phyloP scores from a whole-genome alignment of 1,139 yeast genomes.

The Diutina scorzettiae region DNA sequence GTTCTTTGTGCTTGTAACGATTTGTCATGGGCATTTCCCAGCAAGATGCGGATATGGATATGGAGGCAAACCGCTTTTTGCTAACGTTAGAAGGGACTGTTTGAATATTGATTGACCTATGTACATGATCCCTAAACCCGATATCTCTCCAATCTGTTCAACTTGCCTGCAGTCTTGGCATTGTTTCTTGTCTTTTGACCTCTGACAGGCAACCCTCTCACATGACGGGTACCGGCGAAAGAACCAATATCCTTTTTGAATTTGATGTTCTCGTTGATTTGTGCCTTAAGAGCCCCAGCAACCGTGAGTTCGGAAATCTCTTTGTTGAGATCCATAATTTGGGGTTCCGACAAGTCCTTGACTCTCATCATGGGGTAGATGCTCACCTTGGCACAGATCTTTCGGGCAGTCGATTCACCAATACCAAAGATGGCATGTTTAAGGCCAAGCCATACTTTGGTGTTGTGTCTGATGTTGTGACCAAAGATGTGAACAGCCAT shows the following conservation, averaged over 20 bases:
- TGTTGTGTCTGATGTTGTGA: conserved; percentile 49
- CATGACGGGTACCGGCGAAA: conserved; percentile 83
- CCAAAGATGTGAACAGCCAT: conserved; percentile 76
- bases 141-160: conserved; percentile 63
- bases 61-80: no score
- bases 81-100: no score
- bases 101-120: no score
- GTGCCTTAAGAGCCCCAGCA: conserved; percentile 75
- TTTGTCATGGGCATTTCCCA: no score
- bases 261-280: conserved; percentile 67
- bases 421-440: conserved; percentile 79
- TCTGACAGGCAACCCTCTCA: conserved; percentile 77
- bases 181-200: conserved; percentile 92
- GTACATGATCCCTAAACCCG: conserved; percentile 1
- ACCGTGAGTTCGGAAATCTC: conserved; percentile 75
- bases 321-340: conserved; percentile 73
- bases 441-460: conserved; percentile 49
- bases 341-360: conserved; percentile 86
- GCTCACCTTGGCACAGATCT: conserved; percentile 78
- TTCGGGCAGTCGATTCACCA: conserved; percentile 63
- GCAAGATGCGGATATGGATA: no score
- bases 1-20: no score
- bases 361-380: conserved; percentile 89
- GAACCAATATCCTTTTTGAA: conserved; percentile 77
- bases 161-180: conserved; percentile 77